Base-by-base conservation (phyloP, 805 yeast genomes). In the Kazachstania africana region DNA sequence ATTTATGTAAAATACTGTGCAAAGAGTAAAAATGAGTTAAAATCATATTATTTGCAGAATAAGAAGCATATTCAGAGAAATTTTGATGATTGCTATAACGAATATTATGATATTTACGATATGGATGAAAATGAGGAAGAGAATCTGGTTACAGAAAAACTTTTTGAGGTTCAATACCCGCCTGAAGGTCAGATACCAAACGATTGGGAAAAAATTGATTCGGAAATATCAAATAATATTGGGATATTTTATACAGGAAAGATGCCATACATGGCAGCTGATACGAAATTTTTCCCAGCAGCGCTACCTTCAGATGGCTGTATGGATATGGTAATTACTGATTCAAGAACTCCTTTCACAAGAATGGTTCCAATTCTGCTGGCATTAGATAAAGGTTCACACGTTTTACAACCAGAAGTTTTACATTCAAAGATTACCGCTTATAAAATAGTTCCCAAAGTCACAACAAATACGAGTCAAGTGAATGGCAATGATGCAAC, bases 261-360 rank as follows among this genome's bases (percentile, higher is more conserved):
- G 39, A 78, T 88, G 88, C 96, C 96, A 3, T 81, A 76, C 56
- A 68, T 91, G 47, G 75, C 95, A 3, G 68, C 75, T 24, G 94
- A 80, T 43, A 74, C 78, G 1, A 78, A 78, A 44, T 83, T 88
- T 49, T 91, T 91, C 60, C 98, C 98, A 1, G 94, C 93, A 1
- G 85, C 95, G 1, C 63, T 83, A 34, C 95, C 95, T 2, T 66
- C 71, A 38, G 98, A 91, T 58, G 95, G 95, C 3, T 58, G 75
- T 3, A 73, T 91, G 68, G 98, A 91, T 55, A 48, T 88, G 54
- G 70, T 88, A 13, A 54, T 81, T 19, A 74, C 80, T 42, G 87
- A 79, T 53, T 65, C 80, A 1, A 62, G 72, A 21, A 62, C 79
- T 0, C 71, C 81, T 9, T 44, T 82, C 2, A 35, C 68, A 8